These are phyloP conservation scores for Arachnomyces sp. DNA, from an alignment of 2,329 filamentous ascomycete species.

Conservation along the genomic window DNA sequence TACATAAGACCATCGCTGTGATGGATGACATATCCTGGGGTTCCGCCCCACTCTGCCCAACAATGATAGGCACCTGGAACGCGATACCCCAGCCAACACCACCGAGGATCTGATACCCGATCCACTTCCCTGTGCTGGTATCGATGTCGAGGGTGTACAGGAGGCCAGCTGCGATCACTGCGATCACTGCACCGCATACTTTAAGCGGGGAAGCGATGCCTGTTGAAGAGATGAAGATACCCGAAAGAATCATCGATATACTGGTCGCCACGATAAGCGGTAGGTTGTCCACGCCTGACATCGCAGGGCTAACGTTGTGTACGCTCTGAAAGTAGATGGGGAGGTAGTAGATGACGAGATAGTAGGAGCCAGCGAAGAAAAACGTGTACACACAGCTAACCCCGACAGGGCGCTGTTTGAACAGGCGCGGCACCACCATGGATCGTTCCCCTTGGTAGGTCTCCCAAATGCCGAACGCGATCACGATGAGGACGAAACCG, in stretches of 20 bases:
- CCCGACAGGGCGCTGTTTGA: slow-evolving; percentile 1
- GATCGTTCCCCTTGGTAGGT: not conserved
- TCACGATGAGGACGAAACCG: slow-evolving; percentile 34
- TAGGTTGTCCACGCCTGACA: slow-evolving; percentile 5
- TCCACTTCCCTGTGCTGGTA: slow-evolving; percentile 23
- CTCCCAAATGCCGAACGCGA: slow-evolving; percentile 36
- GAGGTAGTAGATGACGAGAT: slow-evolving; percentile 5
- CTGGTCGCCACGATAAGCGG: not conserved
- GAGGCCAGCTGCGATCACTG: slow-evolving; percentile 22
- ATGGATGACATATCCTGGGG: slow-evolving; percentile 31
- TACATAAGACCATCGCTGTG: slow-evolving; percentile 30
- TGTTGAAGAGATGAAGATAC: not conserved
- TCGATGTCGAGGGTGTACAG: slow-evolving; percentile 26
- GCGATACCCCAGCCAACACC: slow-evolving; percentile 22
- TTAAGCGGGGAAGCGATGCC: not conserved
- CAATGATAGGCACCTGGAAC: too few relatives aligned
- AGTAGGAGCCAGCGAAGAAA: slow-evolving; percentile 2
- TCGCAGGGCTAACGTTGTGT: slow-evolving; percentile 3
- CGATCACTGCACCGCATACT: too few relatives aligned
- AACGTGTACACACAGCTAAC: slow-evolving; percentile 1
- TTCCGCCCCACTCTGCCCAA: slow-evolving; percentile 37
- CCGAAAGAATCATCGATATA: not conserved
- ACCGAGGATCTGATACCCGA: slow-evolving; percentile 30
- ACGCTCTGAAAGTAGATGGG: slow-evolving; percentile 8
- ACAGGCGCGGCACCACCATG: not conserved